Base-by-base conservation (phyloP, 768 basidiomycete genomes). In the Leucocoprinus leucothites region DNA sequence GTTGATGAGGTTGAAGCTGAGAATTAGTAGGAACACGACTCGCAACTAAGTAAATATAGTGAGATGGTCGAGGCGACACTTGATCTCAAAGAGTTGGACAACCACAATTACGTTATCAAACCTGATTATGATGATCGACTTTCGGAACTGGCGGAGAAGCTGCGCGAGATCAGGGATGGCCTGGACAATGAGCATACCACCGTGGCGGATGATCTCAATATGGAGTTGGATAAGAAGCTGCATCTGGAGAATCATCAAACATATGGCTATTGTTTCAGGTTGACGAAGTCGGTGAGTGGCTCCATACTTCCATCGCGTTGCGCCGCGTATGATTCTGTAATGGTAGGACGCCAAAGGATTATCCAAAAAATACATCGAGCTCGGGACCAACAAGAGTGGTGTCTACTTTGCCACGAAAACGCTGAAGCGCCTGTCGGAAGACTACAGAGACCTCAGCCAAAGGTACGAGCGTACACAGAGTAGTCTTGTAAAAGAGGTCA, bases 1-100 rank as follows among this genome's bases (percentile, higher is more conserved):
- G 31, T 5, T 31, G n/a, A 19, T 19, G 9, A 34, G 16, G n/a
- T 22, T 35, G 9, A 24, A 31, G n/a, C 31, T 13, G 28, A 19
- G 26, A 2, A 45, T 41, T n/a, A 36, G n/a, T 61, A 95, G 93
- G 78, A 85, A 59, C 79, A 82, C 58, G 71, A 81, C 16, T 69
- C 66, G 0, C 84, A 74, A 48, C 80, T 98, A 3, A 76, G 75
- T 11, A 91, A 91, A 64, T 96, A 94, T 62, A 77, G 81, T 2
- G 91, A 94, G 58, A 95, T 98, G 91, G 95, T 98, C 2, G 94
- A 98, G 67, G 86, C 91, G 58, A 98, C 97, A 0, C 82, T 99
- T 41, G 97, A 99, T 64, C 82, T 98, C 16, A 84, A 86, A 19
- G 85, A 95, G 55, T 79, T 97, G 5, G 86, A 90, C 26, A 79